Conservation (phyloP, 1,284 basidiomycete species). For the Trametes sp. region DNA sequence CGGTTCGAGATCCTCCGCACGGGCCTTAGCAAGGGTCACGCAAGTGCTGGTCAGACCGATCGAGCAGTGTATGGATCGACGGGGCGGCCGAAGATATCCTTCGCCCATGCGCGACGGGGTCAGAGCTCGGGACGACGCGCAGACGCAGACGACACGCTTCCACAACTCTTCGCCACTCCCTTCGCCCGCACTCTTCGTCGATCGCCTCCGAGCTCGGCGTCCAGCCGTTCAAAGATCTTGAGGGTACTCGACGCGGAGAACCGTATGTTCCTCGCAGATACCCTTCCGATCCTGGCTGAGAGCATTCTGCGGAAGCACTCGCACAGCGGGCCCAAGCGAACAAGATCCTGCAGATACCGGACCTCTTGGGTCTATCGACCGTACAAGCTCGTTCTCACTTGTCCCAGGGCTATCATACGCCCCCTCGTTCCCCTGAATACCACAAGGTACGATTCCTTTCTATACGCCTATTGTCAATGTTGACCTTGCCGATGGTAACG, state of each 20-base stretch:
- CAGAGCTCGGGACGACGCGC: background rate
- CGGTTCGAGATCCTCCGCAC: slow-evolving; percentile 59
- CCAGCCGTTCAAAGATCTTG: slow-evolving; percentile 32
- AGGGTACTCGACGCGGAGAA: slow-evolving; percentile 35
- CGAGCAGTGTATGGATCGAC: background rate
- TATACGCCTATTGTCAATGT: background rate
- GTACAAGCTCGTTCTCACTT: slow-evolving; percentile 28
- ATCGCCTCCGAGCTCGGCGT: slow-evolving; percentile 12
- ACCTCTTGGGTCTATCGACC: slow-evolving; percentile 23
- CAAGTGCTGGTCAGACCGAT: background rate
- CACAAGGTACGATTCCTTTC: background rate
- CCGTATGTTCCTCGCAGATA: slow-evolving; percentile 30
- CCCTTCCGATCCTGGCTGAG: background rate
- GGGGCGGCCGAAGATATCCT: slow-evolving; percentile 27
- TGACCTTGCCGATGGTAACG: background rate
- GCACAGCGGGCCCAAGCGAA: slow-evolving; percentile 15
- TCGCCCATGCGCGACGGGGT: slow-evolving; percentile 37
- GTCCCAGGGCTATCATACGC: background rate
- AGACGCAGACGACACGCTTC: background rate
- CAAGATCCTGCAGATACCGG: slow-evolving; percentile 25
- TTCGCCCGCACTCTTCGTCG: background rate
- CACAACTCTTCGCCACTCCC: background rate
- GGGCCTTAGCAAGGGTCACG: slow-evolving; percentile 34
- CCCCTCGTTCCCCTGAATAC: background rate
- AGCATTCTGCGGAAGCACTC: slow-evolving; percentile 38